These are phyloP conservation scores for Bathelium albidoporum DNA, from an alignment of 495 filamentous ascomycete species.

Conservation along the genomic window DNA sequence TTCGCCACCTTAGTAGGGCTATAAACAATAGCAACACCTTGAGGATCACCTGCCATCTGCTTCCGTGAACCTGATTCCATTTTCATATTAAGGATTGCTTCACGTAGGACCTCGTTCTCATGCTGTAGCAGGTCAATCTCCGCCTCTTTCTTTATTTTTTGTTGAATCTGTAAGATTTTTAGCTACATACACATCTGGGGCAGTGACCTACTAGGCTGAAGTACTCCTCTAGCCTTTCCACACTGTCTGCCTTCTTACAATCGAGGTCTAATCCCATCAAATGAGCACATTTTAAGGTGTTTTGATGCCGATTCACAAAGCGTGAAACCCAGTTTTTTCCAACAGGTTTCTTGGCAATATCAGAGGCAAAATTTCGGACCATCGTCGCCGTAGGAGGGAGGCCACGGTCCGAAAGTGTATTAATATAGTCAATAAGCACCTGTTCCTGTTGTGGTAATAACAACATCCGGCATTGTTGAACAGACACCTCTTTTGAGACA, in stretches of 20 bases:
- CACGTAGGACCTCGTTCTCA: background rate
- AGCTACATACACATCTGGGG: background rate
- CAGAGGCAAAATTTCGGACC: background rate
- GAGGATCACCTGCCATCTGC: background rate
- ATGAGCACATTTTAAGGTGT: background rate
- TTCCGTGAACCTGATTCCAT: background rate
- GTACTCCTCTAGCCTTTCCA: background rate
- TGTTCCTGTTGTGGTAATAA: background rate
- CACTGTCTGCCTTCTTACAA: background rate
- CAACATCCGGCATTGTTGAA: too few species aligned
- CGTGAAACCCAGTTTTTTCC: background rate
- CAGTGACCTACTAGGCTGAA: background rate
- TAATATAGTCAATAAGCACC: background rate
- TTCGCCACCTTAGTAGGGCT: background rate
- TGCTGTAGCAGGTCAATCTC: background rate
- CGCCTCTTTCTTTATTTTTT: background rate
- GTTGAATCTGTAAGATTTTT: background rate
- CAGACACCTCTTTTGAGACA: too few species aligned
- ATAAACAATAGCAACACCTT: background rate
- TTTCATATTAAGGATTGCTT: background rate
- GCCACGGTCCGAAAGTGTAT: background rate
- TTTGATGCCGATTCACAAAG: background rate
- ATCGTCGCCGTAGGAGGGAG: background rate
- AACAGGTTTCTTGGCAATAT: background rate
- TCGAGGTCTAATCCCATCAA: background rate